These are phyloP conservation scores for Crithidia expoeki DNA, from an alignment of 208 protist genomes.

Conservation along the genomic window DNA sequence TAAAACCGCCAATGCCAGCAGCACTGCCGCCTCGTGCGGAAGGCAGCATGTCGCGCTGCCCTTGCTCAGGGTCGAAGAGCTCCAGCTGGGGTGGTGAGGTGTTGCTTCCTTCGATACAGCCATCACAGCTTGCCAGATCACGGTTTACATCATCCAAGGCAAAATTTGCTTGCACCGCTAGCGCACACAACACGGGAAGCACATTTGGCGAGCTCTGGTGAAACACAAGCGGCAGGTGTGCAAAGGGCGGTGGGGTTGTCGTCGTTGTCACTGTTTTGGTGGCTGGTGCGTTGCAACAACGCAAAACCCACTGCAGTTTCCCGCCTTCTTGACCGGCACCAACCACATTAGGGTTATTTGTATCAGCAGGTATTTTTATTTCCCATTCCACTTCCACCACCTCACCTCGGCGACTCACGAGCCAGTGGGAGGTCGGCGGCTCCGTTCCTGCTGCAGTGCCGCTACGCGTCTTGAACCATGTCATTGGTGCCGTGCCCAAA, in stretches of 20 bases:
- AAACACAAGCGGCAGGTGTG: conserved; percentile 40
- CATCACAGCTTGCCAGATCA: neutral
- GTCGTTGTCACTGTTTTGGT: neutral
- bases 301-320: conserved; percentile 6
- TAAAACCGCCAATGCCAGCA: neutral
- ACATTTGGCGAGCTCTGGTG: conserved; percentile 29
- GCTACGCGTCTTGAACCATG: neutral
- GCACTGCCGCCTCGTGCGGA: neutral
- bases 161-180: conserved; percentile 20
- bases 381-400: conserved; percentile 14
- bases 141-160: neutral
- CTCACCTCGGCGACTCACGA: conserved; percentile 6
- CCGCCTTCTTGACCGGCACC: neutral
- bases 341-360: neutral
- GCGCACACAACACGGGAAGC: conserved; percentile 22
- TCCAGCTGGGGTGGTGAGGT: neutral
- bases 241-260: neutral
- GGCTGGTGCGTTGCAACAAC: neutral
- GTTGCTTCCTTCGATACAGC: neutral
- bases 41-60: neutral
- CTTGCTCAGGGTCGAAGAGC: conserved; percentile 22
- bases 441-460: neutral
- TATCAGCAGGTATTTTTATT: neutral
- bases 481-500: conserved; percentile 2
- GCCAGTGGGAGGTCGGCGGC: neutral